These are phyloP conservation scores for Globisporangium solare DNA, from an alignment of 352 stramenopile genomes.

Conservation along the genomic window DNA sequence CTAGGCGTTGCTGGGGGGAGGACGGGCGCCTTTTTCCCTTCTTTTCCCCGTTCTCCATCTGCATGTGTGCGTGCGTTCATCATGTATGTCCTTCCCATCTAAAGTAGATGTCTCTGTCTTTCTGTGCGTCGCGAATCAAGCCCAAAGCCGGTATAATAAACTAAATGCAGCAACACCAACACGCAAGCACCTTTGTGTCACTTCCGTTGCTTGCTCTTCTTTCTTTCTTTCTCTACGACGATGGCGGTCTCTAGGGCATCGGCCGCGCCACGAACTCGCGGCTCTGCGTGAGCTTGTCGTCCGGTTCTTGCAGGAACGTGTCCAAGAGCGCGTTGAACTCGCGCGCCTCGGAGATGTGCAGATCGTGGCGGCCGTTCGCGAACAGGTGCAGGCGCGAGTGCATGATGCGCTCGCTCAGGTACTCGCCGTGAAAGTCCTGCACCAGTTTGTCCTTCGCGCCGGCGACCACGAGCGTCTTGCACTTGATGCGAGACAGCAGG, in stretches of 20 bases:
- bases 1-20: not conserved
- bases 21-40: not conserved
- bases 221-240: not conserved
- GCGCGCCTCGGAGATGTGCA: conserved; percentile 40
- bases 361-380: conserved; percentile 45
- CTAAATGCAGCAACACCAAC: not conserved
- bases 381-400: conserved; percentile 68
- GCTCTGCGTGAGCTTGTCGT: conserved; percentile 83
- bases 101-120: not conserved
- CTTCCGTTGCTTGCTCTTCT: not conserved
- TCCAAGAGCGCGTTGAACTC: conserved; percentile 61
- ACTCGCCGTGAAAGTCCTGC: conserved; percentile 67
- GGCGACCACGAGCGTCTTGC: conserved; percentile 79
- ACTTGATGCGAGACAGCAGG: conserved; percentile 61
- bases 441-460: conserved; percentile 62
- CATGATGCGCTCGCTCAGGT: conserved; percentile 84
- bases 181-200: not conserved
- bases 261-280: conserved; percentile 69
- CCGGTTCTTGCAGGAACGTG: conserved; percentile 61
- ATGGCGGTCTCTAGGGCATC: not conserved
- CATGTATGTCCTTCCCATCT: conserved; percentile 6
- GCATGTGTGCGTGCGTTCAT: not conserved
- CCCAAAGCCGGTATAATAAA: not conserved
- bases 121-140: not conserved
- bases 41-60: not conserved